Evolutionary conservation across 2,329 filamentous ascomycete species (phyloP), one percentile per base, ranked within the genome.

Genomic region (Arthrobotrys iridis): DNA sequence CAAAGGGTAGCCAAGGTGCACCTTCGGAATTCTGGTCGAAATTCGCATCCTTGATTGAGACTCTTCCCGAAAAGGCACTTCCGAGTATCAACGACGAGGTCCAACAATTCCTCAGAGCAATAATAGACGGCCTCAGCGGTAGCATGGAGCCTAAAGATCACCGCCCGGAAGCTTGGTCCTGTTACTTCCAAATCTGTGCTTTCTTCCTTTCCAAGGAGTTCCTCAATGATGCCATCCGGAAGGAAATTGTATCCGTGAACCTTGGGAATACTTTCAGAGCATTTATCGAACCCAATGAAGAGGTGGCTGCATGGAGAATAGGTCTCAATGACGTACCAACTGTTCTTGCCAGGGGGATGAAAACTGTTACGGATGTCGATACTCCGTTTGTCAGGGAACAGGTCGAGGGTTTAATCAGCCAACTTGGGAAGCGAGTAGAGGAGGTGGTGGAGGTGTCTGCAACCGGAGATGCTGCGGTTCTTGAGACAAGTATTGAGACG

Each of bases 1-100:
- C 91, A 76, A 91, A 89, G 79, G 94, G 95, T 1, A 96, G 94
- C 0, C 92, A 97, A 79, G 88, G 89, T n/a, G 90, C 91, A 2
- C 84, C 88, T 0, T 83, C 85, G 2, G 86, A 85, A 7, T 97
- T 90, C 80, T 99, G 95, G 95, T 82, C 85, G 24, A 87, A 87
- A 13, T 81, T 96, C 30, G 84, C 86, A 40, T 83, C 85, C 28
- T 82, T 98, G 0, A 80, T 97, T 57, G 81, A 82, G 22, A 81
- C 81, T 4, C 78, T 91, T 10, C 90, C 90, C 3, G 71, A 80
- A 4, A 83, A 86, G 20, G 81, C 89, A 0, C 80, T 94, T 0
- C 84, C 90, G 55, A 78, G 81, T 1, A 82, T 86, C 11, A 79
- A 83, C 2, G 85, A 89, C 1, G 86, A 87, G 22, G 86, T 88